Base-by-base conservation (phyloP, 495 filamentous ascomycete species). In the Penicillium coffeae region DNA sequence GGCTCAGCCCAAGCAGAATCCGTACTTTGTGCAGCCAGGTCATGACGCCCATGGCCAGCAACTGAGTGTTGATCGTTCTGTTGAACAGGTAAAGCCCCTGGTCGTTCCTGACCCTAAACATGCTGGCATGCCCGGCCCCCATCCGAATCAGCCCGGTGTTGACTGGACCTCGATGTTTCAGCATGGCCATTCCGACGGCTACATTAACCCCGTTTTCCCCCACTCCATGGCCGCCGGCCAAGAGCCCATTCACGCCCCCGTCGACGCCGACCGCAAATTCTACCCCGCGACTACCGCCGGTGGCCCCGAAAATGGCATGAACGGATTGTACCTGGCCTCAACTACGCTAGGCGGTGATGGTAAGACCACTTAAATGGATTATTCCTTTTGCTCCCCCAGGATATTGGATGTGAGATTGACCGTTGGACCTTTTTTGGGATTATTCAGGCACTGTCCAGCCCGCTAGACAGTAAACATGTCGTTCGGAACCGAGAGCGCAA, bases 81-180 rank as follows among this genome's bases (percentile, higher is more conserved):
- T 71, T 68, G 72, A 75, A 58, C 71, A 75, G 70, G 72, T 72
- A 69, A 75, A 75, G 64, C 68, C 70, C 60, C 67, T 69, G 50
- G 52, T 71, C 50, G 47, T 63, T 40, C 63, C 64, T 56, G 72
- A 75, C 55, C 61, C 61, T 38, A 75, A 75, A 44, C 66, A 68
- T 42, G 67, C 72, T 47, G 63, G 66, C 33, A 73, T 75, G 65
- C 58, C 67, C 52, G 71, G 71, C 32, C 69, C 63, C 54, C 63
- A 55, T 49, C 60, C 69, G 52, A 60, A 59, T 56, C 70, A 73
- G 43, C 55, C 70, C 34, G 63, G 66, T 61, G 71, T 82, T 70
- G 83, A 87, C 66, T 88, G 84, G 84, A 74, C 83, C 52, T 75
- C 81, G 58, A 82, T 87, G 77, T 88, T 85, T 75, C 83, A 85